A percentile compares a stretch with the other conserved stretches of the same genome.
phyloP scores from a whole-genome alignment of 371 early-diverging fungal species.

The Syncephalastrum monosporum region DNA sequence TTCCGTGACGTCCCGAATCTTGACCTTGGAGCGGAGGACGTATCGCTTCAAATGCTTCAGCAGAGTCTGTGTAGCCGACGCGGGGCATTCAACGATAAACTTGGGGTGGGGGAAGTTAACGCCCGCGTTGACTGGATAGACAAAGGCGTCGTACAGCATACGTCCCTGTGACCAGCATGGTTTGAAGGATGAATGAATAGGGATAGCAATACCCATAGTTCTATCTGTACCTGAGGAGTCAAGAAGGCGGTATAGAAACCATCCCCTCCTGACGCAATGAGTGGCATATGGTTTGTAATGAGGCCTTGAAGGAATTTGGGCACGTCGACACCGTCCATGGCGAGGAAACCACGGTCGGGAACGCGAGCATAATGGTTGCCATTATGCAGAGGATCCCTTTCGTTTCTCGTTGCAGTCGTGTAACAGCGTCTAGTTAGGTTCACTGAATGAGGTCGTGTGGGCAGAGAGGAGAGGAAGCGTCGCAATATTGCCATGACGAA shows the following conservation, averaged over 20 bases:
- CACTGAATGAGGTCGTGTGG: no score
- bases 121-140: slow-evolving; percentile 74
- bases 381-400: slow-evolving; percentile 18
- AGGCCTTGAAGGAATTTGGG: slow-evolving; percentile 87
- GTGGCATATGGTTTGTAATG: slow-evolving; percentile 84
- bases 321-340: slow-evolving; percentile 74
- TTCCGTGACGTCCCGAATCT: slow-evolving; percentile 62
- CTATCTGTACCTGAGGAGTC: slow-evolving; percentile 65
- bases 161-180: slow-evolving; percentile 60
- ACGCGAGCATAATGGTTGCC: slow-evolving; percentile 43
- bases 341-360: slow-evolving; percentile 65
- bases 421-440: neutral
- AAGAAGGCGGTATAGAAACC: slow-evolving; percentile 75
- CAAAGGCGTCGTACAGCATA: slow-evolving; percentile 86
- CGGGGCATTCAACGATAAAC: slow-evolving; percentile 79
- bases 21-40: slow-evolving; percentile 75
- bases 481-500: no score
- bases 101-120: slow-evolving; percentile 64
- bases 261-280: slow-evolving; percentile 66
- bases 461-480: no score
- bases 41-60: slow-evolving; percentile 75
- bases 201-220: no score
- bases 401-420: neutral
- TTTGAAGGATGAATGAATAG: no score
- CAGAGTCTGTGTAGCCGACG: slow-evolving; percentile 45